phyloP scores from a whole-genome alignment of 257 asterid genomes.

The Buddleja alternifolia region DNA sequence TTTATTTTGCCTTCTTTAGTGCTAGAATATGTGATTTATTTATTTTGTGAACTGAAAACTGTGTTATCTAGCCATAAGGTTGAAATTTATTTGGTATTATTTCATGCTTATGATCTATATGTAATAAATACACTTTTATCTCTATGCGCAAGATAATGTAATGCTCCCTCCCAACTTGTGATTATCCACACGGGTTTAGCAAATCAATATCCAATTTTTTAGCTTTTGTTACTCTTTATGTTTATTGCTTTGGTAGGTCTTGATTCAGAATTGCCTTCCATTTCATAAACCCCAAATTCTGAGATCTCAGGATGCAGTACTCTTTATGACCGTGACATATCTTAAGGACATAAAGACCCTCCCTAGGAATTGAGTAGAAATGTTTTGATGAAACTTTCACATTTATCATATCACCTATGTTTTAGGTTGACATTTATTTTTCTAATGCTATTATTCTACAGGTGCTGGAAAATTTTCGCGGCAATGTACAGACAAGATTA shows the following conservation, averaged over 20 bases:
- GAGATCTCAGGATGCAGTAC: not conserved
- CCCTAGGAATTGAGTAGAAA: not conserved
- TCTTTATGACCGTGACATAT: not conserved
- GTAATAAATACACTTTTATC: too few species aligned
- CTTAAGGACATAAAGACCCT: not conserved
- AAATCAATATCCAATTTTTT: not conserved
- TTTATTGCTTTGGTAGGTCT: slow-evolving; percentile 11
- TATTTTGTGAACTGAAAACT: not conserved
- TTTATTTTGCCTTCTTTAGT: not conserved
- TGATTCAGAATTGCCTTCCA: not conserved
- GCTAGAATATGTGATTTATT: not conserved
- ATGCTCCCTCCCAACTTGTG: too few species aligned
- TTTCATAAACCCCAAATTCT: not conserved
- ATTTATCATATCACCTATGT: not conserved
- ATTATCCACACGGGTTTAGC: not conserved
- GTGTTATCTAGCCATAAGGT: too few species aligned
- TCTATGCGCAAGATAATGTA: too few species aligned
- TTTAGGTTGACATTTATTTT: not conserved
- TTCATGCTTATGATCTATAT: too few species aligned
- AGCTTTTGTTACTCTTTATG: not conserved
- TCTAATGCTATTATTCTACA: slow-evolving; percentile 32
- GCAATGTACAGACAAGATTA: slow-evolving; percentile 92
- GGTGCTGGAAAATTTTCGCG: slow-evolving; percentile 94
- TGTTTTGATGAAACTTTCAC: too few species aligned
- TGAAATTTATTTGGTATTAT: too few species aligned